Evolutionary conservation across 345 rosid species (phyloP).

Genomic region (Balakata baccata): DNA sequence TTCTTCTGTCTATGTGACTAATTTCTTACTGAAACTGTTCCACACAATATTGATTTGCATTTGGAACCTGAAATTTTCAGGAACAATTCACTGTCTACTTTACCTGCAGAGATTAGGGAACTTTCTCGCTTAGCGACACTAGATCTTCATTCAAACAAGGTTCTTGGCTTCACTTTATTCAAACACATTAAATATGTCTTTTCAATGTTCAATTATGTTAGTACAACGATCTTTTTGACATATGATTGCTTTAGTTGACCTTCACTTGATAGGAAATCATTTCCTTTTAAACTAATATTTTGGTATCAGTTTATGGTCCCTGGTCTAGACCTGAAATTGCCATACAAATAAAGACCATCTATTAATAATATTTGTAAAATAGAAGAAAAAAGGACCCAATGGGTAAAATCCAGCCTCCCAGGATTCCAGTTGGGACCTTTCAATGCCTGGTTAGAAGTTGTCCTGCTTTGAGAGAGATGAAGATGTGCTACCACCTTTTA

Average conservation of each 20-base stretch:
- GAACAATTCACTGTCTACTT: slow-evolving; percentile 57
- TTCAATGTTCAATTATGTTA: not conserved
- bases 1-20: slow-evolving; percentile 19
- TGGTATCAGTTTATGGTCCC: not conserved
- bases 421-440: not conserved
- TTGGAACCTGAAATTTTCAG: slow-evolving; percentile 41
- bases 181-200: not conserved
- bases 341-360: not conserved
- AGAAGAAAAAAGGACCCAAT: not conserved
- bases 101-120: slow-evolving; percentile 68
- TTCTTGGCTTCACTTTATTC: slow-evolving; percentile 19
- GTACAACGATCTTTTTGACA: not conserved
- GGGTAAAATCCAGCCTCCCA: not conserved
- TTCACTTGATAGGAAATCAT: not conserved
- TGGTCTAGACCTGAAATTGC: not conserved
- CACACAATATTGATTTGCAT: slow-evolving; percentile 23
- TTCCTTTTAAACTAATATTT: not conserved
- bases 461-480: not conserved
- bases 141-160: slow-evolving; percentile 91
- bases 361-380: not conserved
- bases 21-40: slow-evolving; percentile 19
- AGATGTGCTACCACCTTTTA: not conserved
- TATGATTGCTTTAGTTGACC: not conserved
- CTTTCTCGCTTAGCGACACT: slow-evolving; percentile 71
- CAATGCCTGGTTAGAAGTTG: not conserved